phyloP scores from a whole-genome alignment of 2,329 filamentous ascomycete genomes.

The Colletotrichum phormii region DNA sequence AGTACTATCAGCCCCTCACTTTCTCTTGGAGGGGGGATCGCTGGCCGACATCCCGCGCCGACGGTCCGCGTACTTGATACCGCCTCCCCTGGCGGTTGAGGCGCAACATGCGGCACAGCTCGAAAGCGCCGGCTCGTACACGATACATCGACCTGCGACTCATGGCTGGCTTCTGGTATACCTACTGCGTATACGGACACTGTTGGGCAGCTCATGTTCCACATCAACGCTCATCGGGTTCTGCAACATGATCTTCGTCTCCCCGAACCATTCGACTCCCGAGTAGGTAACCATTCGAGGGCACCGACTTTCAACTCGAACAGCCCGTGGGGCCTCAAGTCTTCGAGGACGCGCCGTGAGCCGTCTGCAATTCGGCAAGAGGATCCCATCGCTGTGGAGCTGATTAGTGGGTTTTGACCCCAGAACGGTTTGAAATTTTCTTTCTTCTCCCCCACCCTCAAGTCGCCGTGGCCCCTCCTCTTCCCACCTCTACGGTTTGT shows the following conservation, averaged over 20 bases:
- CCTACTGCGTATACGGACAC: background rate
- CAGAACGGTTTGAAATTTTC: conserved; percentile 15
- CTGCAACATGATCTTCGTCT: background rate
- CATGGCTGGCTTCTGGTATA: background rate
- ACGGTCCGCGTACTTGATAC: conserved; percentile 1
- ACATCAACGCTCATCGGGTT: background rate
- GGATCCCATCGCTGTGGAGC: conserved; percentile 15
- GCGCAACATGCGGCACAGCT: background rate
- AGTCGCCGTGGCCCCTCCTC: background rate
- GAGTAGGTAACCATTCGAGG: background rate
- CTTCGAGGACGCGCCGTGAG: background rate
- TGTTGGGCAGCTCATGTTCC: background rate
- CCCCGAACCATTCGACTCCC: background rate
- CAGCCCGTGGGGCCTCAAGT: background rate
- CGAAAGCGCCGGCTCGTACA: background rate
- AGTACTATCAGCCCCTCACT: conserved; percentile 13
- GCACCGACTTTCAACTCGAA: background rate
- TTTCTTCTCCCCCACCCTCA: background rate
- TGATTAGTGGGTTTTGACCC: conserved; percentile 11
- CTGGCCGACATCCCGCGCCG: background rate
- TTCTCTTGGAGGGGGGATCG: background rate
- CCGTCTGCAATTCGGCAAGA: conserved; percentile 11
- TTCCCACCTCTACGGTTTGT: background rate
- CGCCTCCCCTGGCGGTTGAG: background rate
- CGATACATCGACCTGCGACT: background rate